Base-by-base conservation (phyloP, 2,329 filamentous ascomycete species). In the Orbilia javanica region DNA sequence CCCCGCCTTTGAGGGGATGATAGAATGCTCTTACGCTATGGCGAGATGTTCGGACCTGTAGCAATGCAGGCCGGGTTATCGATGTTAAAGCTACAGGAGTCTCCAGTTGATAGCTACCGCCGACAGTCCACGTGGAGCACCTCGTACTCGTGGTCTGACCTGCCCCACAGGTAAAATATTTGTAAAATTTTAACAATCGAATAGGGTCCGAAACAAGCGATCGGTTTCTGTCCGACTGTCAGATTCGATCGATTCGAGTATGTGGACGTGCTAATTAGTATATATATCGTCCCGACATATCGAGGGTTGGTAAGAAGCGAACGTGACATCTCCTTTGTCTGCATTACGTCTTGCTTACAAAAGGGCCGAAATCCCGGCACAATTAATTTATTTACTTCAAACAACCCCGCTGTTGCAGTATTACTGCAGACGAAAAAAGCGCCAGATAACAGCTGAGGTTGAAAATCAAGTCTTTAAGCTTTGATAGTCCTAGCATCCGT, bases 271-370 rank as follows among this genome's bases (percentile, higher is more conserved):
- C 66, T 62, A 27, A 57, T 57, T 73, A 50, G 50, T 71, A 71
- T 73, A 73, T 73, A 66, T 55, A 73, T 73, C 60, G 31, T 52
- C 27, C 36, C 48, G 60, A 73, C 57, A 73, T 66, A 73, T 48
- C 25, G 52, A 48, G 42, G 67, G 22, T 31, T 65, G n/a, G 64
- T 65, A 65, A 55, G 46, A 48, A 60, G 69, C 50, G 60, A 73
- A 73, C 25, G 48, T 73, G 60, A 57, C 52, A 27, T 27, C 39
- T 3, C 46, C 57, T 52, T 52, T 15, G 39, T 22, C 27, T 42
- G 10, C 20, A 57, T 66, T 66, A 60, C 50, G 55, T 22, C 55
- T 55, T 64, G 67, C 53, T 64, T 53, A 64, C 55, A 48, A 64
- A 44, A 71, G 34, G 55, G 13, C 53, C 60, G 39, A 50, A 25